A percentile compares a stretch with the other conserved stretches of the same genome.
phyloP scores from a whole-genome alignment of 1,284 basidiomycete species.

The Malassezia nana region DNA sequence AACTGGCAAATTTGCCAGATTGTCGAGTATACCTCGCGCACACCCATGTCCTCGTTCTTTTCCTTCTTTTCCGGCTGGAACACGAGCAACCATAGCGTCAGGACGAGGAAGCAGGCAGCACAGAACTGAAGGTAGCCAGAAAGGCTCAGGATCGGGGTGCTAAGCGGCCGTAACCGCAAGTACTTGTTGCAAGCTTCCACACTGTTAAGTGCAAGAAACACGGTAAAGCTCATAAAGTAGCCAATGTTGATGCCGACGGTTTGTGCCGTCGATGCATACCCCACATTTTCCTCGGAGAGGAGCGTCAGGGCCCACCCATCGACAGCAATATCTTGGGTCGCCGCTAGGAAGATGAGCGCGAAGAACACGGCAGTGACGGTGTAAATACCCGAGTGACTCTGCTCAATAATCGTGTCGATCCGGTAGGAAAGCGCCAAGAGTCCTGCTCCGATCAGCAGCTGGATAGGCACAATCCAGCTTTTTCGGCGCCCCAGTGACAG shows the following conservation, averaged over 20 bases:
- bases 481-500: conserved; percentile 69
- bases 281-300: conserved; percentile 84
- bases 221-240: conserved; percentile 91
- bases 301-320: conserved; percentile 97
- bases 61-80: conserved; percentile 64
- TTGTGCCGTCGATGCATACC: conserved; percentile 95
- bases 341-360: conserved; percentile 76
- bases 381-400: conserved; percentile 63
- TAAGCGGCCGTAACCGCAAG: conserved; percentile 54
- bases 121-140: conserved; percentile 79
- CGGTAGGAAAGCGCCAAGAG: conserved; percentile 79
- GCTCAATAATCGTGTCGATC: conserved; percentile 70
- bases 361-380: conserved; percentile 81
- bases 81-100: conserved; percentile 77
- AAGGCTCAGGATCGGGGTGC: conserved; percentile 70
- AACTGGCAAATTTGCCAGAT: conserved; percentile 90
- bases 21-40: conserved; percentile 78
- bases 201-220: conserved; percentile 92
- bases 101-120: conserved; percentile 65
- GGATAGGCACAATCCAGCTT: conserved; percentile 98
- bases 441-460: conserved; percentile 73
- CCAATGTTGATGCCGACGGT: conserved; percentile 94
- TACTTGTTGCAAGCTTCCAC: conserved; percentile 80
- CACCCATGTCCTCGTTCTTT: conserved; percentile 70
- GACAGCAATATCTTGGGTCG: conserved; percentile 98